phyloP scores from a whole-genome alignment of 768 basidiomycete genomes.

The Mycena alexandri region DNA sequence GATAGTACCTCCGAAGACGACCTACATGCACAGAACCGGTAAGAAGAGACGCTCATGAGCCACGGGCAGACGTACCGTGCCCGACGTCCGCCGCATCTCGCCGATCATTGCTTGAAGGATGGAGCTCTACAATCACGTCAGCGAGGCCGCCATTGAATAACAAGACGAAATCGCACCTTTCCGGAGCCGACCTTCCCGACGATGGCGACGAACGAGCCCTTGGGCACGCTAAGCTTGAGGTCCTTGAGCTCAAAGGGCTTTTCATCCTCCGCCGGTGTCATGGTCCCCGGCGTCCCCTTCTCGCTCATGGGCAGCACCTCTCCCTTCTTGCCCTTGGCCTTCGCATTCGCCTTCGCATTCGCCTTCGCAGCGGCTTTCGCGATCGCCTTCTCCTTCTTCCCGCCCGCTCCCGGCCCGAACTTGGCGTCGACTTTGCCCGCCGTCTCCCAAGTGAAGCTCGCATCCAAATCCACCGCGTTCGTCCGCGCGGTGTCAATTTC shows the following conservation, averaged over 20 bases:
- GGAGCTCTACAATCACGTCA: constrained; percentile 57
- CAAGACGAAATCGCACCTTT: constrained; percentile 57
- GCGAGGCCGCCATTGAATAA: neutral
- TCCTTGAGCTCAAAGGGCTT: constrained; percentile 65
- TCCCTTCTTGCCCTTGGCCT: constrained; percentile 39
- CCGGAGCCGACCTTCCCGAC: constrained; percentile 84
- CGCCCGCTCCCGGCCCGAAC: constrained; percentile 15
- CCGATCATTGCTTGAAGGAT: constrained; percentile 69
- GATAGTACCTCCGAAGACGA: too few species aligned
- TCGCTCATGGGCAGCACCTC: constrained; percentile 40
- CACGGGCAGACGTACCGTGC: too few species aligned
- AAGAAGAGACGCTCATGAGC: too few species aligned
- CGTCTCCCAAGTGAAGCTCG: constrained; percentile 67
- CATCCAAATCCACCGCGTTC: constrained; percentile 61
- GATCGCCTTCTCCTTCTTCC: neutral
- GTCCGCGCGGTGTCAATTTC: constrained; percentile 53
- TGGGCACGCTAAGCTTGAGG: constrained; percentile 60
- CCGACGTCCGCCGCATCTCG: constrained; percentile 74
- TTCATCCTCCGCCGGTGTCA: constrained; percentile 50
- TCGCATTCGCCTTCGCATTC: constrained; percentile 30
- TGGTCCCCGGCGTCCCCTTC: constrained; percentile 31
- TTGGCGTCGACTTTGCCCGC: constrained; percentile 40
- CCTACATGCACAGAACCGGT: too few species aligned
- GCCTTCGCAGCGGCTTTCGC: constrained; percentile 32
- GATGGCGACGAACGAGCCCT: constrained; percentile 75